Conservation (phyloP, 2,329 filamentous ascomycete genomes). For the Mariannaea elegans region DNA sequence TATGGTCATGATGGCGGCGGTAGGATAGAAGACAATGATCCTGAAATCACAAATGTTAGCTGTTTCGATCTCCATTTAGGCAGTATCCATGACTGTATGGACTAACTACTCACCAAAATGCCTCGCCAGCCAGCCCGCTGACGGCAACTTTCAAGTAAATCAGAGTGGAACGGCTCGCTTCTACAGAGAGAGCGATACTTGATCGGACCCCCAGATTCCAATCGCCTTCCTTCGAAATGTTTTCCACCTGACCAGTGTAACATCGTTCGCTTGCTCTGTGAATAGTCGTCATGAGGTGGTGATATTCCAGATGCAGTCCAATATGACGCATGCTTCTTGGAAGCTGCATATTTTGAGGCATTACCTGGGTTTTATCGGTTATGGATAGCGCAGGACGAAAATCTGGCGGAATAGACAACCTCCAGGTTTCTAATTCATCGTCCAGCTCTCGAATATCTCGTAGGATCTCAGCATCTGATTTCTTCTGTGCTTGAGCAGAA, state of each 20-base stretch:
- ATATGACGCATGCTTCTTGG: slow-evolving; percentile 54
- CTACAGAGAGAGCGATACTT: slow-evolving; percentile 60
- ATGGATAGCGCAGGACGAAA: slow-evolving; percentile 58
- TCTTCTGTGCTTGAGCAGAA: slow-evolving; percentile 55
- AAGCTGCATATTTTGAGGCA: slow-evolving; percentile 11
- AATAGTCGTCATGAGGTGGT: slow-evolving; percentile 62
- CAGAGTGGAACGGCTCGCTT: slow-evolving; percentile 63
- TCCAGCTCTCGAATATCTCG: slow-evolving; percentile 64
- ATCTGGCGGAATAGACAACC: slow-evolving; percentile 53
- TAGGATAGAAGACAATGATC: slow-evolving; percentile 63
- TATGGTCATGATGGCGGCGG: slow-evolving; percentile 60
- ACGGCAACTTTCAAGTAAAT: slow-evolving; percentile 55
- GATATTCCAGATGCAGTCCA: slow-evolving; percentile 61
- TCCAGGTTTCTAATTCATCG: slow-evolving; percentile 63
- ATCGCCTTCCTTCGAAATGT: slow-evolving; percentile 38
- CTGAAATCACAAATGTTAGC: slow-evolving; percentile 40
- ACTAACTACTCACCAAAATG: slow-evolving; percentile 55
- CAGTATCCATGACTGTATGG: too few species aligned
- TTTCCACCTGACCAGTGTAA: slow-evolving; percentile 16
- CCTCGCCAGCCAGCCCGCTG: slow-evolving; percentile 52
- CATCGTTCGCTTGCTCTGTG: slow-evolving; percentile 63
- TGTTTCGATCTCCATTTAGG: background rate
- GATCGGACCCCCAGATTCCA: slow-evolving; percentile 57
- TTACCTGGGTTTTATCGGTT: background rate
- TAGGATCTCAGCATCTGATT: slow-evolving; percentile 62